phyloP scores from a whole-genome alignment of 768 basidiomycete genomes.

The Lyophyllum semitale region DNA sequence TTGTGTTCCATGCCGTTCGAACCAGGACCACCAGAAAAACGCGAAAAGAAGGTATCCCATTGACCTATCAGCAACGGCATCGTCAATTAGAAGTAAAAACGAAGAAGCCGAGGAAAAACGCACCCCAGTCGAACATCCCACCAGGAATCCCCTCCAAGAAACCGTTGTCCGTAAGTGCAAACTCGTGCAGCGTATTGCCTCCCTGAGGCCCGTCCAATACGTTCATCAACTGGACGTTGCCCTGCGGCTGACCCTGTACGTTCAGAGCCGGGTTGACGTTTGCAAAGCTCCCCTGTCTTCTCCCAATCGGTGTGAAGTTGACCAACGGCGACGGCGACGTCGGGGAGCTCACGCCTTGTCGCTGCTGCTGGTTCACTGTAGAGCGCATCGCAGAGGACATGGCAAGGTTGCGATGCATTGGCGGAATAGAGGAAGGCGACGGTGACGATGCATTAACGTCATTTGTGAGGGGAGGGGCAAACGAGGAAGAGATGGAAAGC shows the following conservation, averaged over 20 bases:
- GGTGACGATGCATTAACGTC: slow-evolving; percentile 17
- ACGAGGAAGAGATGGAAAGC: slow-evolving; percentile 34
- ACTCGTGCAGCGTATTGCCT: slow-evolving; percentile 58
- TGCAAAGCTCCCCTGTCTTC: slow-evolving; percentile 36
- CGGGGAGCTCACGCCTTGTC: slow-evolving; percentile 5
- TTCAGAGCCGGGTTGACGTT: slow-evolving; percentile 84
- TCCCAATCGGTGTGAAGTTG: slow-evolving; percentile 54
- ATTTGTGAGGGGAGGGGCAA: slow-evolving; percentile 33
- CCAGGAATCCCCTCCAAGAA: slow-evolving; percentile 81
- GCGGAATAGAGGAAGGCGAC: slow-evolving; percentile 13
- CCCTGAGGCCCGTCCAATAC: slow-evolving; percentile 64
- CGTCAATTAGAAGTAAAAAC: neutral
- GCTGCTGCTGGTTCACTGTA: slow-evolving; percentile 21
- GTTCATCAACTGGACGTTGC: slow-evolving; percentile 79
- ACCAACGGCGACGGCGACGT: slow-evolving; percentile 53
- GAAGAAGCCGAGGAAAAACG: slow-evolving; percentile 20
- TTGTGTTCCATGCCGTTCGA: slow-evolving; percentile 24
- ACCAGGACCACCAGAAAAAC: slow-evolving; percentile 38
- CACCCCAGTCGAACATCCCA: slow-evolving; percentile 88
- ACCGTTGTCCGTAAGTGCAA: slow-evolving; percentile 65
- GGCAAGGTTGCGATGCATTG: slow-evolving; percentile 15
- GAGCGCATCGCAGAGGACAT: slow-evolving; percentile 30
- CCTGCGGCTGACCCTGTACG: slow-evolving; percentile 34
- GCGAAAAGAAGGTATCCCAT: slow-evolving; percentile 82
- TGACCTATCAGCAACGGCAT: slow-evolving; percentile 48